Evolutionary conservation across 2,329 filamentous ascomycete genomes (phyloP).

Genomic region (Beauveria australis): DNA sequence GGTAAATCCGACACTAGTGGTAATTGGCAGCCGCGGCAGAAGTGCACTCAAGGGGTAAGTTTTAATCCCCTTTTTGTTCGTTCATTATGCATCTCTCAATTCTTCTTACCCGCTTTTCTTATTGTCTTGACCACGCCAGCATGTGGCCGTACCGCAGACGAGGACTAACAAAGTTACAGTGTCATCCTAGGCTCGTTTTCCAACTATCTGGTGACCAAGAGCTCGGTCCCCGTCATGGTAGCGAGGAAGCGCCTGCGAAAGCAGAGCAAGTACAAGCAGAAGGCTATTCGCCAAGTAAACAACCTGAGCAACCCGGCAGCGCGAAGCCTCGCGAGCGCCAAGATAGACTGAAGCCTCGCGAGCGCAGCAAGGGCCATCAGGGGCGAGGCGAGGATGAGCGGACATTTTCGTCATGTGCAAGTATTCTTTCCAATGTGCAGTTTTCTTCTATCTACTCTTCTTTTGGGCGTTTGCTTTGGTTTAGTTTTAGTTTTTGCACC

Average conservation of each 20-base stretch:
- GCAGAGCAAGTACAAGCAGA: slow-evolving; percentile 69
- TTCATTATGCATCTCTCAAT: not conserved
- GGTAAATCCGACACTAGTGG: slow-evolving; percentile 82
- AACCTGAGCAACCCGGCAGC: slow-evolving; percentile 66
- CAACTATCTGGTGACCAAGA: slow-evolving; percentile 95
- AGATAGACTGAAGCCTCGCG: slow-evolving; percentile 52
- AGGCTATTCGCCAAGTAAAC: slow-evolving; percentile 65
- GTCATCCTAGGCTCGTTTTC: slow-evolving; percentile 94
- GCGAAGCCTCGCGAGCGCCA: slow-evolving; percentile 60
- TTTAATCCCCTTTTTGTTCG: not conserved
- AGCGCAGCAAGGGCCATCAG: too few species aligned
- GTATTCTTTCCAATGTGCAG: not conserved
- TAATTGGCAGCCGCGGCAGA: slow-evolving; percentile 83
- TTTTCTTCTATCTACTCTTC: not conserved
- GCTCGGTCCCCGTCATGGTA: slow-evolving; percentile 95
- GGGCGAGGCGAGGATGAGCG: not conserved
- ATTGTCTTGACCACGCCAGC: not conserved
- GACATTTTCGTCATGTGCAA: not conserved
- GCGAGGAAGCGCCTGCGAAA: slow-evolving; percentile 84
- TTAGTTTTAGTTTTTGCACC: not conserved
- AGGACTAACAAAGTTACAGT: slow-evolving; percentile 35
- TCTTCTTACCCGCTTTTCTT: too few species aligned
- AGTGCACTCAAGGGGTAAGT: slow-evolving; percentile 87
- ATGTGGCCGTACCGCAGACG: not conserved
- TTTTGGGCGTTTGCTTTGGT: not conserved